Evolutionary conservation across 768 basidiomycete genomes (phyloP), one percentile per base, ranked within the genome.

Genomic region (Leccinum boreale): DNA sequence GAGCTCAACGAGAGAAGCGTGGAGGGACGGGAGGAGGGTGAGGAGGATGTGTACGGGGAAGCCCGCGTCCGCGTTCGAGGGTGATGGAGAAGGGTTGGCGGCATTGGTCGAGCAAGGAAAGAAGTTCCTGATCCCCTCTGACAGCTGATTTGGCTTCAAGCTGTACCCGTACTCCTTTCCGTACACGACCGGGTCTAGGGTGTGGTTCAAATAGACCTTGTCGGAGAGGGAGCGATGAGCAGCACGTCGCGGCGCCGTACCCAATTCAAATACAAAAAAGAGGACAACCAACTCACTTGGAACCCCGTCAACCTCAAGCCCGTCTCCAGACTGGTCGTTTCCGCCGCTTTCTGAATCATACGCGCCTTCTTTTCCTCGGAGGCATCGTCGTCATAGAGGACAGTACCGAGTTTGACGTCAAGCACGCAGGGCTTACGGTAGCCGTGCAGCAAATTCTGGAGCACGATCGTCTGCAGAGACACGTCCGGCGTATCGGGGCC

Each of bases 361-460:
- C 90, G 84, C 42, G 74, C 80, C 58, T 82, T 79, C 75, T 99
- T 99, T 57, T 90, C 91, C 2, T 81, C 78, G 0, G 80, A 70
- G 5, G 89, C 80, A 11, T 69, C 67, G 21, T 86, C 82, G 52
- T 91, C 93, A 61, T 90, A 91, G n/a, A 98, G 80, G 1, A 89
- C 78, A 0, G 89, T 95, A 1, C 97, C 97, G 15, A 98, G 87
- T 72, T 98, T 99, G 69, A 94, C 79, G 70, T 99, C 96, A 28
- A 98, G 77, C 57, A 97, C 82, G 63, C 90, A 93, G 6, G 95
- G 95, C 68, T 85, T 88, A 35, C 73, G 64, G 76, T 94, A 98
- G 1, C 79, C 67, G 62, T 87, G 73, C 2, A 89, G 74, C 12
- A 94, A 75, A 70, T 99, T 98, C 74, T 95, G 88, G 3, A 99